A percentile compares a stretch with the other conserved stretches of the same genome.
Evolutionary conservation across 352 stramenopile species (phyloP).

Genomic region (Phytophthora hybrid): DNA sequence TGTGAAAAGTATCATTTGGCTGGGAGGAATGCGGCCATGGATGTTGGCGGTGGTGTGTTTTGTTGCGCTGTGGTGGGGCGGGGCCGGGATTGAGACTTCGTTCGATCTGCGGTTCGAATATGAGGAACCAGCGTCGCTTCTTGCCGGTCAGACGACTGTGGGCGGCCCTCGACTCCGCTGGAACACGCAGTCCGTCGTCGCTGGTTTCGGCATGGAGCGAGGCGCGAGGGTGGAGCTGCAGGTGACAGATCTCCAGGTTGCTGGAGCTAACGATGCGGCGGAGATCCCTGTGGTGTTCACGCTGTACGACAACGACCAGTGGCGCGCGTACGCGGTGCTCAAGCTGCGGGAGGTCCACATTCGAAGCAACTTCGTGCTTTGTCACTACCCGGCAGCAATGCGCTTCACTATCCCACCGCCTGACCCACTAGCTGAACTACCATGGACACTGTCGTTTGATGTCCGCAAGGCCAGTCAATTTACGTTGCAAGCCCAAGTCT

Average conservation of each 20-base stretch:
- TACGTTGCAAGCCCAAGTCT: slow-evolving; percentile 71
- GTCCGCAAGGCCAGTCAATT: slow-evolving; percentile 59
- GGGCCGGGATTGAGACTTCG: slow-evolving; percentile 9
- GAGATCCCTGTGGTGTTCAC: slow-evolving; percentile 60
- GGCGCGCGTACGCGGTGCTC: slow-evolving; percentile 67
- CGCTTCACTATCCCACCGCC: slow-evolving; percentile 49
- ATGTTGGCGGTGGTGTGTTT: neutral
- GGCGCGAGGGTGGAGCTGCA: slow-evolving; percentile 53
- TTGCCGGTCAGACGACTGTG: slow-evolving; percentile 5
- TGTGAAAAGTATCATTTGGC: too few relatives aligned
- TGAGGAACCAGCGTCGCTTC: slow-evolving; percentile 8
- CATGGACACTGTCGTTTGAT: slow-evolving; percentile 44
- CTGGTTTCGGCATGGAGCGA: slow-evolving; percentile 66
- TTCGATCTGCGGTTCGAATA: slow-evolving; percentile 23
- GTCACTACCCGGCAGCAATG: slow-evolving; percentile 63
- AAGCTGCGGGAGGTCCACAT: slow-evolving; percentile 67
- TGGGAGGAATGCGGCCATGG: too few relatives aligned
- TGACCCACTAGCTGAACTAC: slow-evolving; percentile 8
- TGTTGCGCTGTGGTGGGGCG: slow-evolving; percentile 2
- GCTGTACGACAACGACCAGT: slow-evolving; percentile 72
- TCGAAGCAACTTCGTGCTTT: slow-evolving; percentile 60
- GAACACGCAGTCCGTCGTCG: slow-evolving; percentile 72
- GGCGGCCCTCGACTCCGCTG: slow-evolving; percentile 46
- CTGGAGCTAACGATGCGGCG: neutral
- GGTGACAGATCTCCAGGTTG: slow-evolving; percentile 31